Evolutionary conservation across 805 yeast genomes (phyloP).

Genomic region (Zygoascus ofunaensis): DNA sequence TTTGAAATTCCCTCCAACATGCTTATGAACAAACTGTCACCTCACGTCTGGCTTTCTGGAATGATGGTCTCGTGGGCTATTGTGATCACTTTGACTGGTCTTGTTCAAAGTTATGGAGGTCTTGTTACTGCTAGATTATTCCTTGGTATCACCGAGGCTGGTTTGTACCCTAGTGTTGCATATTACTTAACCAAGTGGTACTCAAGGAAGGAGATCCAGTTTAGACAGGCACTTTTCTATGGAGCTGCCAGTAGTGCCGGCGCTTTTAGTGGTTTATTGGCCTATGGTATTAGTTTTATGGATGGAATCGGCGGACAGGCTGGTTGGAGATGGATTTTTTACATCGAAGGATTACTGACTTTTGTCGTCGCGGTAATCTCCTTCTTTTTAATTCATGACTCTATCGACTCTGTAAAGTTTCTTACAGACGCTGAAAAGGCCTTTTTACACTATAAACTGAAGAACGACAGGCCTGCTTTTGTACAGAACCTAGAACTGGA

Average conservation of each 20-base stretch:
- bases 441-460: conserved; percentile 43
- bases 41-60: conserved; percentile 28
- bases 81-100: conserved; percentile 29
- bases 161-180: conserved; percentile 36
- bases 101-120: conserved; percentile 26
- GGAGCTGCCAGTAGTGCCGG: conserved; percentile 23
- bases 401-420: conserved; percentile 49
- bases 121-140: conserved; percentile 31
- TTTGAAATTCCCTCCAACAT: conserved; percentile 22
- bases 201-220: conserved; percentile 32
- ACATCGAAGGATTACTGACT: conserved; percentile 36
- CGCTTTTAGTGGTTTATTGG: conserved; percentile 33
- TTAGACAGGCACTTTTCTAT: conserved; percentile 34
- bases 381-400: conserved; percentile 33
- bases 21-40: conserved; percentile 29
- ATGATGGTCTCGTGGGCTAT: conserved; percentile 30
- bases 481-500: background rate
- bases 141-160: conserved; percentile 36
- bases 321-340: conserved; percentile 35
- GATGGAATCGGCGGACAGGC: conserved; percentile 31
- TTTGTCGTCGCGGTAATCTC: conserved; percentile 26
- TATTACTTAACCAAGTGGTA: conserved; percentile 27
- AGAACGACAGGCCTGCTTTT: conserved; percentile 6
- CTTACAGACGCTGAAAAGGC: conserved; percentile 35
- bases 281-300: conserved; percentile 38